Evolutionary conservation across 1,284 basidiomycete genomes (phyloP).

Genomic region (Tremellales sp.): DNA sequence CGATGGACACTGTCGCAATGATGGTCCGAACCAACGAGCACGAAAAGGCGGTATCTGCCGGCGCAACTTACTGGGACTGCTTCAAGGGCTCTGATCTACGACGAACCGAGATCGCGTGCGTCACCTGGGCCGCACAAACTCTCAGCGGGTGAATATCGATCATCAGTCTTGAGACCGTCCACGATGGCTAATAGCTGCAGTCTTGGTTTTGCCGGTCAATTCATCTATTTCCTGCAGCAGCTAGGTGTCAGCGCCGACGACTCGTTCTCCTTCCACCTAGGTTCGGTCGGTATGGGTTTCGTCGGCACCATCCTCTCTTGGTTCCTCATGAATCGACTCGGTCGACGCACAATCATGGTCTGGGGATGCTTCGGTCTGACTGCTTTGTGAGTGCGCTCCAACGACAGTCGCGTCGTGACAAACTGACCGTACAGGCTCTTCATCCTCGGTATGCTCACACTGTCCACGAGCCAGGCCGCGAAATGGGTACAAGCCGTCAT

Average conservation of each 20-base stretch:
- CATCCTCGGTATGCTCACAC: not conserved
- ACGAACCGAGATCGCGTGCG: slow-evolving; percentile 37
- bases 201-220: not conserved
- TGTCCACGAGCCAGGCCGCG: not conserved
- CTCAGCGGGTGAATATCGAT: too few species aligned
- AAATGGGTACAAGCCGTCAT: slow-evolving; percentile 11
- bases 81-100: slow-evolving; percentile 44
- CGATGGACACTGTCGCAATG: slow-evolving; percentile 20
- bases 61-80: slow-evolving; percentile 47
- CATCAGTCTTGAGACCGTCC: too few species aligned
- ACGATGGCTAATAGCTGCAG: too few species aligned
- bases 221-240: too few species aligned
- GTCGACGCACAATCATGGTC: not conserved
- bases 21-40: slow-evolving; percentile 25
- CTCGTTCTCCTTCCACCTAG: slow-evolving; percentile 15
- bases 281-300: slow-evolving; percentile 8
- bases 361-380: not conserved
- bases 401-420: not conserved
- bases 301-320: slow-evolving; percentile 14
- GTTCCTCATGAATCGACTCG: slow-evolving; percentile 2
- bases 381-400: not conserved
- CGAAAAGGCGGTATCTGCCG: slow-evolving; percentile 28
- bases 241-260: slow-evolving; percentile 1
- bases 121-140: too few species aligned
- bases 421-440: not conserved